phyloP scores from a whole-genome alignment of 2,329 filamentous ascomycete species.

The Diaporthe capsici region DNA sequence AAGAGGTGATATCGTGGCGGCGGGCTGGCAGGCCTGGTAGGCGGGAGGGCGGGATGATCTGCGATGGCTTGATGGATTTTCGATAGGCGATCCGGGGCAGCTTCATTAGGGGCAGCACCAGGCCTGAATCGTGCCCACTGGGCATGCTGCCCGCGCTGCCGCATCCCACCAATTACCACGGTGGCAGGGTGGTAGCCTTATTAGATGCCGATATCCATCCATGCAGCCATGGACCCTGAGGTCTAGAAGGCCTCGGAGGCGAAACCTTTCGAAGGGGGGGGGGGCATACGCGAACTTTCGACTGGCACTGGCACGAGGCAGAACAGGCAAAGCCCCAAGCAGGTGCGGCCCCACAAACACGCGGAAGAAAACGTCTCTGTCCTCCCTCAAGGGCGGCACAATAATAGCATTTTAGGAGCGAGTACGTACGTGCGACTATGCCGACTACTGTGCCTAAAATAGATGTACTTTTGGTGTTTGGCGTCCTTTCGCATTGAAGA shows the following conservation, averaged over 20 bases:
- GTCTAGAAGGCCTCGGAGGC: constrained; percentile 3
- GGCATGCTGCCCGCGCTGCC: neutral
- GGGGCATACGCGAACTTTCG: neutral
- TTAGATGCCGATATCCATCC: neutral
- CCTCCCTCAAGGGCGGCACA: neutral
- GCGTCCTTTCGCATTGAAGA: constrained; percentile 1
- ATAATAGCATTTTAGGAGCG: neutral
- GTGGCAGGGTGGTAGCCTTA: neutral
- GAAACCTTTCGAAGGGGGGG: neutral
- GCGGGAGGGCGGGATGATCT: constrained; percentile 32
- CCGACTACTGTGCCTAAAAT: constrained; percentile 17
- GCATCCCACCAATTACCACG: constrained; percentile 7
- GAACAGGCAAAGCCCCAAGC: neutral
- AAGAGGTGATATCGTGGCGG: constrained; percentile 32
- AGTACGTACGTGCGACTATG: neutral
- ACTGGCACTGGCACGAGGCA: neutral
- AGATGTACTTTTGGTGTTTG: constrained; percentile 2
- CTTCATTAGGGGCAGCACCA: constrained; percentile 4
- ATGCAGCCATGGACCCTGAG: constrained; percentile 6
- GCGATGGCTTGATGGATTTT: constrained; percentile 33
- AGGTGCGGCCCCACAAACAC: neutral
- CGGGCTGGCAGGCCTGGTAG: constrained; percentile 12
- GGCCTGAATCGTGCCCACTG: constrained; percentile 14
- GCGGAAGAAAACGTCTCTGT: constrained; percentile 10
- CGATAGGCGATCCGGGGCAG: constrained; percentile 31